These are phyloP conservation scores for Tillandsia leiboldiana DNA, from an alignment of 176 grass and related monocot genomes.

Conservation along the genomic window DNA sequence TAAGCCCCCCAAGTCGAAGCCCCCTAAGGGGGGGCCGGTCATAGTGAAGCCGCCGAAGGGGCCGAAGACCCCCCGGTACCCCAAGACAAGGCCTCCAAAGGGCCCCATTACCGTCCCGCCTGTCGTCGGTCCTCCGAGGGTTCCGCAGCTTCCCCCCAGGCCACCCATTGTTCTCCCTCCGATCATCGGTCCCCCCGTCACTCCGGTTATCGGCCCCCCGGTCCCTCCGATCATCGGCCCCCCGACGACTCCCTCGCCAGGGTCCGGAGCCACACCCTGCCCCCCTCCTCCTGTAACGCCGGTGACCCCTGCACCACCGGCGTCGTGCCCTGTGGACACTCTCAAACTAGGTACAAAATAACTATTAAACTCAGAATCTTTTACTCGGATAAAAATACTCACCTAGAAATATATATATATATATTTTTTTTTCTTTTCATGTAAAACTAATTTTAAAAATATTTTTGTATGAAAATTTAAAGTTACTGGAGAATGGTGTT, in stretches of 20 bases:
- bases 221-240: conserved; percentile 5
- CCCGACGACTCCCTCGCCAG: conserved; percentile 2
- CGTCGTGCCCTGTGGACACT: conserved; percentile 64
- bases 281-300: conserved; percentile 31
- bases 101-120: conserved; percentile 18
- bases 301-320: background rate
- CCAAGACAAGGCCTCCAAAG: conserved; percentile 17
- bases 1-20: conserved; percentile 4
- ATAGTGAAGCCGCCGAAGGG: conserved; percentile 10
- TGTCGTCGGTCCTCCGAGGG: conserved; percentile 11
- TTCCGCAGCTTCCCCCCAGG: background rate
- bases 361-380: too few species aligned
- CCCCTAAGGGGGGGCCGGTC: conserved; percentile 13
- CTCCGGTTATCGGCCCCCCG: background rate
- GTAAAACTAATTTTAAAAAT: too few species aligned
- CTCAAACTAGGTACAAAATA: conserved; percentile 35
- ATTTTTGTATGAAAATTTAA: too few species aligned
- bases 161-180: conserved; percentile 16
- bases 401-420: too few species aligned
- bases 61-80: background rate
- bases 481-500: too few species aligned
- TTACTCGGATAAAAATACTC: too few species aligned
- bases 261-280: conserved; percentile 17
- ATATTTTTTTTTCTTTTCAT: too few species aligned
- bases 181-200: conserved; percentile 15